A percentile compares a stretch with the other conserved stretches of the same genome.
phyloP scores from a whole-genome alignment of 495 filamentous ascomycete genomes.

The Hyaloscypha hepaticicola region DNA sequence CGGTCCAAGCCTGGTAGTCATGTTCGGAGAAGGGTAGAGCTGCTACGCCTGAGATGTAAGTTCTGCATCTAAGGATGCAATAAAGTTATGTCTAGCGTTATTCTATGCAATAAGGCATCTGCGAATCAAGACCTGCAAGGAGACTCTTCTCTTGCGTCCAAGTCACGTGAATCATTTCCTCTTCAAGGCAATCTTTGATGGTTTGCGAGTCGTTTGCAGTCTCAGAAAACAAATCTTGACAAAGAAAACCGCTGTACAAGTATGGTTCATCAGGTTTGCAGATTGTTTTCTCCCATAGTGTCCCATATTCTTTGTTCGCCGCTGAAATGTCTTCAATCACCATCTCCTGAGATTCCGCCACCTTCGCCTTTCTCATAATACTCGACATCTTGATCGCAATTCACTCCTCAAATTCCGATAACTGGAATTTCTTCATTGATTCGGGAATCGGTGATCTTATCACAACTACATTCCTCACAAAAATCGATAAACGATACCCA shows the following conservation, averaged over 20 bases:
- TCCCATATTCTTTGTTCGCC: neutral
- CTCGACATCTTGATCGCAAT: neutral
- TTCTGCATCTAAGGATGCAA: neutral
- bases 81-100: neutral
- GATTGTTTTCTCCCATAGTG: neutral
- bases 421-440: neutral
- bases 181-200: neutral
- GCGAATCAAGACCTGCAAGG: neutral
- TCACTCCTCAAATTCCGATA: too few species aligned
- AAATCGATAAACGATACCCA: neutral
- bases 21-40: neutral
- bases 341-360: neutral
- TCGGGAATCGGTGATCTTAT: neutral
- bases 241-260: neutral
- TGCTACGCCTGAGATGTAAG: neutral
- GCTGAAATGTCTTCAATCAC: neutral
- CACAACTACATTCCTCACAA: neutral
- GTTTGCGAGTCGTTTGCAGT: neutral
- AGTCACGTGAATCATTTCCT: neutral
- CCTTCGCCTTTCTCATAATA: neutral
- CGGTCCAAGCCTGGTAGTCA: neutral
- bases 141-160: neutral
- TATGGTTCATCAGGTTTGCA: neutral
- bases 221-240: neutral
- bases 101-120: neutral